These are phyloP conservation scores for Osmanthus fragrans DNA, from an alignment of 257 asterid species.

Conservation along the genomic window DNA sequence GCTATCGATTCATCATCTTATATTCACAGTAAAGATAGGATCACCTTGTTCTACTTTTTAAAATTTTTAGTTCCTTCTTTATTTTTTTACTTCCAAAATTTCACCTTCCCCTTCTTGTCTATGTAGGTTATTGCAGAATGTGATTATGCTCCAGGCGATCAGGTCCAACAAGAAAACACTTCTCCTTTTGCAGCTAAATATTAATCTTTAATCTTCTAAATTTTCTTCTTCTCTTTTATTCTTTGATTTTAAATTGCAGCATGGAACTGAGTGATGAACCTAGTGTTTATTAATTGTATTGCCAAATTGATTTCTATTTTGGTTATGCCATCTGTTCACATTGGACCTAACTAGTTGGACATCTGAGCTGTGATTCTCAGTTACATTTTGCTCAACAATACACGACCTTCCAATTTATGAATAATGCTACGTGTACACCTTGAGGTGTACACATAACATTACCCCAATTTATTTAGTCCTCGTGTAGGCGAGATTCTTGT, in stretches of 20 bases:
- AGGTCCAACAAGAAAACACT: slow-evolving; percentile 39
- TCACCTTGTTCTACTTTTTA: not conserved
- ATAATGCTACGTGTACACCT: too few relatives aligned
- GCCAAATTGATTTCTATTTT: not conserved
- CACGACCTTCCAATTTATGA: not conserved
- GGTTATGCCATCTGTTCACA: not conserved
- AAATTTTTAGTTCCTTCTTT: not conserved
- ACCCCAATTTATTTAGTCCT: slow-evolving; percentile 3
- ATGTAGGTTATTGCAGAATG: slow-evolving; percentile 74
- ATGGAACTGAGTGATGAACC: not conserved
- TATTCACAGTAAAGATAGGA: not conserved
- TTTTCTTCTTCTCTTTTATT: not conserved
- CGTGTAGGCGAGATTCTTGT: not conserved
- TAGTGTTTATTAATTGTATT: not conserved
- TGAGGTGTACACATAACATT: too few relatives aligned
- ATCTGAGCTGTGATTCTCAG: not conserved
- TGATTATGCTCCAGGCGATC: slow-evolving; percentile 66
- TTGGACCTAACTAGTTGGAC: slow-evolving; percentile 8
- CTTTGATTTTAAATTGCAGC: not conserved
- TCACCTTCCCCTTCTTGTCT: not conserved
- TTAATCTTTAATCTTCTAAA: not conserved
- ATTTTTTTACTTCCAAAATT: not conserved
- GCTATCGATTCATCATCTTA: not conserved
- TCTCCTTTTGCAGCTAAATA: not conserved
- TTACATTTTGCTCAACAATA: not conserved